These are phyloP conservation scores for Rhodosporidiobolus sp. DNA, from an alignment of 768 basidiomycete genomes.

Conservation along the genomic window DNA sequence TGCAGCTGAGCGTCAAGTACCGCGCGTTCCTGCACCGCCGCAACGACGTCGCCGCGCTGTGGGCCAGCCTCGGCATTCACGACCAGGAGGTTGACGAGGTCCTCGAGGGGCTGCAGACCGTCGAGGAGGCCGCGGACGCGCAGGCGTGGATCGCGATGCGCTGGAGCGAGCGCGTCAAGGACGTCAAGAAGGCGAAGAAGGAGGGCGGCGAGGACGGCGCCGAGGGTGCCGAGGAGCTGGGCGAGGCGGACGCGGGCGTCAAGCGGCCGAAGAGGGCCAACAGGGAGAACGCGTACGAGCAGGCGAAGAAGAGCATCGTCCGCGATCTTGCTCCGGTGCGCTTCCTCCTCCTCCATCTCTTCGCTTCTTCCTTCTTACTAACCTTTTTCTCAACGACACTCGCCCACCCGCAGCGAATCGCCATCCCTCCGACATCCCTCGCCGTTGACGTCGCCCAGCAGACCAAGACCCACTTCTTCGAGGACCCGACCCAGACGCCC, in stretches of 20 bases:
- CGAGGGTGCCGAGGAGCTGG: constrained; percentile 57
- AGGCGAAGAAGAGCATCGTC: constrained; percentile 73
- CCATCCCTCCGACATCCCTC: constrained; percentile 73
- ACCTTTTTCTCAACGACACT: background rate
- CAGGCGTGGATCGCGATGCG: constrained; percentile 86
- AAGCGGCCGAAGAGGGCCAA: constrained; percentile 66
- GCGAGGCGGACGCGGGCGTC: constrained; percentile 65
- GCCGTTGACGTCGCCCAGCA: constrained; percentile 68
- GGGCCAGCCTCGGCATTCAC: constrained; percentile 57
- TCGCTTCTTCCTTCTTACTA: background rate
- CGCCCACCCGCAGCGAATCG: constrained; percentile 64
- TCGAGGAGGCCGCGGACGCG: constrained; percentile 85
- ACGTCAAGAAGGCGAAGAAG: constrained; percentile 59
- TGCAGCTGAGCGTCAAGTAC: constrained; percentile 82
- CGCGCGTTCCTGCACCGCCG: constrained; percentile 77
- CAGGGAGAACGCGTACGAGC: constrained; percentile 76
- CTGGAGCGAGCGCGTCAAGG: constrained; percentile 66
- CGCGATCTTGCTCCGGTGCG: constrained; percentile 75
- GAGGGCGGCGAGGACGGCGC: constrained; percentile 49
- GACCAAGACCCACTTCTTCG: constrained; percentile 60
- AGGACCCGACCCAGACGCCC: constrained; percentile 78
- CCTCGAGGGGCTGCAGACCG: constrained; percentile 58
- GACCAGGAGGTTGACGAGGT: constrained; percentile 47
- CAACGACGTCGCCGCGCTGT: constrained; percentile 61
- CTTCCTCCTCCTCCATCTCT: background rate